A percentile compares a stretch with the other conserved stretches of the same genome.
These are phyloP conservation scores for Lasiodiplodia gonubiensis DNA, from an alignment of 2,329 filamentous ascomycete species.

Conservation along the genomic window DNA sequence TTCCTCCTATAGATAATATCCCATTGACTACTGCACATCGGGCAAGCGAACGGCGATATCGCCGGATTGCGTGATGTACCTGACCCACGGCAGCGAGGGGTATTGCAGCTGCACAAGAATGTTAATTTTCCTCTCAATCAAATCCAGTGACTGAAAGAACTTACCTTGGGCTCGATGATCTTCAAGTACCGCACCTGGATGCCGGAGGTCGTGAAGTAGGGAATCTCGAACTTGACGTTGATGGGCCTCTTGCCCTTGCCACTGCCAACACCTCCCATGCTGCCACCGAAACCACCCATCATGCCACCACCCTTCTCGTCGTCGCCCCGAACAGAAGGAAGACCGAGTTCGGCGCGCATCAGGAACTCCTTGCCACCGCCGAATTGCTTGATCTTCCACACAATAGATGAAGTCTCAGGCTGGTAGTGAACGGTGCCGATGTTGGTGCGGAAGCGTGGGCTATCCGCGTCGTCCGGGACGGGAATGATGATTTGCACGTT, in stretches of 20 bases:
- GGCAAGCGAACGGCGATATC: slow-evolving; percentile 94
- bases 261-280: slow-evolving; percentile 84
- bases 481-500: slow-evolving; percentile 98
- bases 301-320: slow-evolving; percentile 96
- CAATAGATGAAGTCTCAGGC: slow-evolving; percentile 94
- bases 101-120: slow-evolving; percentile 79
- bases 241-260: slow-evolving; percentile 95
- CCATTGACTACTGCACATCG: slow-evolving; percentile 70
- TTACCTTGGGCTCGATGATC: slow-evolving; percentile 98
- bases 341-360: slow-evolving; percentile 94
- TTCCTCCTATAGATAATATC: neutral
- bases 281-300: slow-evolving; percentile 96
- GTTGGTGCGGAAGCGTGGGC: slow-evolving; percentile 94
- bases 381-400: slow-evolving; percentile 99
- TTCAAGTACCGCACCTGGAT: slow-evolving; percentile 99
- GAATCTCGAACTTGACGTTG: slow-evolving; percentile 99
- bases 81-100: slow-evolving; percentile 93
- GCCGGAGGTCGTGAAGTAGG: slow-evolving; percentile 99
- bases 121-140: neutral
- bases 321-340: slow-evolving; percentile 92
- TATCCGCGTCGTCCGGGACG: slow-evolving; percentile 95
- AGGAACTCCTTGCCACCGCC: slow-evolving; percentile 98
- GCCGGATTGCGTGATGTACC: slow-evolving; percentile 97
- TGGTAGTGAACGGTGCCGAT: slow-evolving; percentile 97
- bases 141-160: slow-evolving; percentile 38